A percentile compares a stretch with the other conserved stretches of the same genome.
Evolutionary conservation across 352 stramenopile genomes (phyloP).

Genomic region (Albugo candida): DNA sequence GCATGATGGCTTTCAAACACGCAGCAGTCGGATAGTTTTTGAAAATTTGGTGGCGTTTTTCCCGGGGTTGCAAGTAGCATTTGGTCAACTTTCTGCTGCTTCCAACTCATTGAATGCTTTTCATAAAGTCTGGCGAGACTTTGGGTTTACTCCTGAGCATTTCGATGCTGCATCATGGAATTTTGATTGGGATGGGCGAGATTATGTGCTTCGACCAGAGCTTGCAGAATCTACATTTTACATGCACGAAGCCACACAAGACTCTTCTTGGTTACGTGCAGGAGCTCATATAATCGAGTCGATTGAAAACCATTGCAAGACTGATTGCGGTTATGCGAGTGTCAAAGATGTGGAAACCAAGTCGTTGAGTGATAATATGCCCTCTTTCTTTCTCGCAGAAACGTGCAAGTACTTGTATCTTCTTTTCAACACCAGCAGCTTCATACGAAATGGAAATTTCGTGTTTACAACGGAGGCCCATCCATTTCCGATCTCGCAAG

Average conservation of each 20-base stretch:
- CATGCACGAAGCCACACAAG: constrained; percentile 81
- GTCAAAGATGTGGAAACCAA: constrained; percentile 72
- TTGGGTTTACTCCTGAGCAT: constrained; percentile 92
- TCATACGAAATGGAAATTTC: constrained; percentile 76
- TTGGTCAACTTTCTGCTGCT: constrained; percentile 76
- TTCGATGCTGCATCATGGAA: constrained; percentile 83
- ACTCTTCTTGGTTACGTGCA: constrained; percentile 61
- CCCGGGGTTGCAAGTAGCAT: constrained; percentile 89
- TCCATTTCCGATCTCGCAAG: constrained; percentile 43
- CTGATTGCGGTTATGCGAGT: constrained; percentile 85
- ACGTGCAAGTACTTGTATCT: constrained; percentile 99
- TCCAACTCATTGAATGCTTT: constrained; percentile 86
- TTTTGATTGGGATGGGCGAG: constrained; percentile 26
- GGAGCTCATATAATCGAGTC: constrained; percentile 76
- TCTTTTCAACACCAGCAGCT: constrained; percentile 85
- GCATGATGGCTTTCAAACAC: constrained; percentile 44
- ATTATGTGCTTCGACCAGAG: constrained; percentile 92
- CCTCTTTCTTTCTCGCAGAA: constrained; percentile 97
- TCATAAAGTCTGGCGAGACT: constrained; percentile 87
- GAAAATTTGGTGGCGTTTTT: constrained; percentile 91
- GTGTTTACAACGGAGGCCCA: constrained; percentile 95
- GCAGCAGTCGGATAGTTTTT: constrained; percentile 27
- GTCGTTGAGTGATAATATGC: constrained; percentile 92
- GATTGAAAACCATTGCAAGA: constrained; percentile 82
- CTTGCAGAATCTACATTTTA: constrained; percentile 95